Base-by-base conservation (phyloP, 2,329 filamentous ascomycete genomes). In the Dothidotthia symphoricarpi region DNA sequence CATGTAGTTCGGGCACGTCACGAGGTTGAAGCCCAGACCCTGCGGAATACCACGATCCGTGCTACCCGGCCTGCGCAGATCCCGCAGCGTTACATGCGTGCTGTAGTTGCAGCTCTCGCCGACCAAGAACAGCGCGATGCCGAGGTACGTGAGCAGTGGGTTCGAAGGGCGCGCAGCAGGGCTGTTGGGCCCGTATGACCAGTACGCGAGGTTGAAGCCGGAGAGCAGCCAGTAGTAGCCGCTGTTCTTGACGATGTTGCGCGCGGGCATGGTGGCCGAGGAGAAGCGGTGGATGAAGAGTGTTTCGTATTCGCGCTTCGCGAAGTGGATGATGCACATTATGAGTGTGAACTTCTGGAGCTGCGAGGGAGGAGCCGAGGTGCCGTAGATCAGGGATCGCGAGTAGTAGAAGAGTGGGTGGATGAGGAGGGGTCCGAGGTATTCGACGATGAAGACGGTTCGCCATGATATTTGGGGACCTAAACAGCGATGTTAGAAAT, bases 1-100 rank as follows among this genome's bases (percentile, higher is more conserved):
- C 74, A 95, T 81, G 74, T 98, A 98, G 73, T 98, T 98, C 28
- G 93, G 93, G 72, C 90, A 95, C 10, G 93, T 98, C 35, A 98
- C 91, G 24, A 87, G 70, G 49, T 74, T 75, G 69, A 96, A 97
- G 19, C 90, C 88, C 41, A 91, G 81, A 16, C 93, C 93, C 40
- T 75, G 75, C 1, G 93, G 93, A 48, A 98, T 94, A 55, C 88
- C 89, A 43, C 91, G 80, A 65, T 94, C 88, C 1, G 86, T 67
- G 50, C 85, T 86, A 39, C 90, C 90, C 0, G 80, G 75, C 39
- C 82, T 83, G 34, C 93, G 83, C 47, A 98, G 78, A 45, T 80
- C 77, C 17, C 85, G 82, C 16, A 98, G 78, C 36, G 88, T 85
- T 53, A 85, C 67, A 69, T 98, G 93, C 1, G 90, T 82, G 47